Percentiles rank a stretch among this genome's conserved stretches.
phyloP scores from a whole-genome alignment of 108 stramenopile genomes.

The Conticribra guillardii region DNA sequence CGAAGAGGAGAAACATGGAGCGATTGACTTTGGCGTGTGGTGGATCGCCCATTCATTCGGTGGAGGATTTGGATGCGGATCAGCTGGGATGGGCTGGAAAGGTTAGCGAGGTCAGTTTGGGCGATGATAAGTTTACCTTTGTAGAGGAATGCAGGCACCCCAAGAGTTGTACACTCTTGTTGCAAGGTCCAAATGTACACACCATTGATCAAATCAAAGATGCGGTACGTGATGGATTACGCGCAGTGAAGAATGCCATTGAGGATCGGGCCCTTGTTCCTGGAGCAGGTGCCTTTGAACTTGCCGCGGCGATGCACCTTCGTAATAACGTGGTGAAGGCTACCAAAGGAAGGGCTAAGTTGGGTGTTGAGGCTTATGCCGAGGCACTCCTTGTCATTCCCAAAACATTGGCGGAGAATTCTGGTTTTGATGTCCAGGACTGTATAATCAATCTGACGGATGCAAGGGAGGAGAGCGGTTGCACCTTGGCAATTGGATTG shows the following conservation, averaged over 20 bases:
- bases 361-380: conserved; percentile 97
- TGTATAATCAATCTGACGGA: conserved; percentile 89
- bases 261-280: conserved; percentile 96
- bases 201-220: conserved; percentile 98
- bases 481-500: conserved; percentile 85
- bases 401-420: conserved; percentile 98
- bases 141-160: conserved; percentile 95
- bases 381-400: conserved; percentile 97
- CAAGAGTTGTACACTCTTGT: conserved; percentile 92
- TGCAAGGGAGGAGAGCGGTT: conserved; percentile 68
- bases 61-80: conserved; percentile 91
- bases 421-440: conserved; percentile 97
- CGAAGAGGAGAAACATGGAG: conserved; percentile 99
- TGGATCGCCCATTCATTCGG: conserved; percentile 91
- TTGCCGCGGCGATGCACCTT: conserved; percentile 86
- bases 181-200: conserved; percentile 98
- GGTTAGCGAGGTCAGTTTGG: conserved; percentile 94
- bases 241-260: conserved; percentile 96
- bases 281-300: conserved; percentile 97
- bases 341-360: conserved; percentile 91
- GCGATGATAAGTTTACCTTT: conserved; percentile 99
- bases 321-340: conserved; percentile 56
- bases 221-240: conserved; percentile 96
- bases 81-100: conserved; percentile 95
- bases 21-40: conserved; percentile 98